Percentiles rank a stretch among this genome's conserved stretches.
phyloP scores from a whole-genome alignment of 176 grass and related monocot genomes.

The Oryza coarctata region DNA sequence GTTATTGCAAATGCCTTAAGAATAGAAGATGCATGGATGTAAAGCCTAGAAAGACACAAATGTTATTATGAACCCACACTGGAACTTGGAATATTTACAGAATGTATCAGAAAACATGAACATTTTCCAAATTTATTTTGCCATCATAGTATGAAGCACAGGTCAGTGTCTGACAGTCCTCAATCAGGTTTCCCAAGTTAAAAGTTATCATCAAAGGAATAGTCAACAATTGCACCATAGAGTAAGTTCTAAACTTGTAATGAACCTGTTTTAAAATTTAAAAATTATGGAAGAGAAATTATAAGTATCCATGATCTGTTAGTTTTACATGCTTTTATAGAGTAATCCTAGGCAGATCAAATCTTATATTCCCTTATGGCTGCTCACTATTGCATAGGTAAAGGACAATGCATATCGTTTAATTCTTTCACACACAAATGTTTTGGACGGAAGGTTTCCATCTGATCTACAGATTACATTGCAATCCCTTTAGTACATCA shows the following conservation, averaged over 20 bases:
- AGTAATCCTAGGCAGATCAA: not conserved
- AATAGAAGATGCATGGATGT: not conserved
- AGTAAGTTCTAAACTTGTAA: not conserved
- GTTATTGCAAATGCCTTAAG: not conserved
- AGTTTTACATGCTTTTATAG: not conserved
- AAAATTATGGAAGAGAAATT: not conserved
- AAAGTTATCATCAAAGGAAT: not conserved
- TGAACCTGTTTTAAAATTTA: not conserved
- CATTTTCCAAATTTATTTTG: not conserved
- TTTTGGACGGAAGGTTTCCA: no score
- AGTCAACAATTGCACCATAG: not conserved
- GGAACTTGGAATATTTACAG: not conserved
- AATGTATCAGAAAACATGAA: not conserved
- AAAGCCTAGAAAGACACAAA: not conserved
- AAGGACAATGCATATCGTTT: no score
- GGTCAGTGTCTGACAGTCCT: not conserved
- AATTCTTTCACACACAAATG: no score
- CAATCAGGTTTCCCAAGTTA: not conserved
- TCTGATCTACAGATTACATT: no score
- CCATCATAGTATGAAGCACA: not conserved
- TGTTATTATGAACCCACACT: not conserved
- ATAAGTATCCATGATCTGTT: not conserved
- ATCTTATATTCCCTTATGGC: not conserved
- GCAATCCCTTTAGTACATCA: no score
- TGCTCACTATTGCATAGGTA: not conserved